Base-by-base conservation (phyloP, 768 basidiomycete genomes). In the Russula abietina region DNA sequence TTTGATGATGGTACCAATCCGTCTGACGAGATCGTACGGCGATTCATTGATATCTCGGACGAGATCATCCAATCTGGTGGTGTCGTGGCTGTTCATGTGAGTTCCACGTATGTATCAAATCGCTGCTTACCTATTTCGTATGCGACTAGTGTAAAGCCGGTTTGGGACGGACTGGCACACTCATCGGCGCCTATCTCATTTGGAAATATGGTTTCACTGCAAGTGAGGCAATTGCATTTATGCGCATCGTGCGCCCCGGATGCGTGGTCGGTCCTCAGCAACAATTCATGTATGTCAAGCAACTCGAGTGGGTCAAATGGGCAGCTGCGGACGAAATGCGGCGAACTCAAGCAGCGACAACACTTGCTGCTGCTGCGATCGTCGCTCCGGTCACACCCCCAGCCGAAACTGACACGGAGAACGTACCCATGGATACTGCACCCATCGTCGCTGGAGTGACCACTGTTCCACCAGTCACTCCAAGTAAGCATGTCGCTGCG, bases 181-280 rank as follows among this genome's bases (percentile, higher is more conserved):
- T 99, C 62, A 96, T 99, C 65, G 97, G 97, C 39, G 97, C 96
- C 10, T 98, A 98, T 79, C 82, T 99, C 59, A 91, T 97, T 65
- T 99, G 97, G 91, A 98, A 98, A 75, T 96, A 98, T 70, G 92
- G 91, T 24, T 99, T 99, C 73, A 93, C 94, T 19, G 96, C 96
- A 1, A 83, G 87, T 55, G 93, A 98, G 75, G 97, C 89, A 6
- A 98, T 98, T 60, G 97, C 89, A 0, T 98, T 95, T 75, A 98
- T 98, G 97, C 88, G 97, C 22, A 92, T 99, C 68, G 87, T 97
- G 59, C 86, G 97, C 50, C 97, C 97, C 2, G 96, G 94, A 7
- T 89, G 88, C 61, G 92, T 94, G 49, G 93, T 95, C 55, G 92
- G 92, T 14, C 91, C 91, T 22, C 91, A 93, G 67, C 92, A 93